Evolutionary conservation across 2,329 filamentous ascomycete species (phyloP).

Genomic region (Aspergillus brasiliensis): DNA sequence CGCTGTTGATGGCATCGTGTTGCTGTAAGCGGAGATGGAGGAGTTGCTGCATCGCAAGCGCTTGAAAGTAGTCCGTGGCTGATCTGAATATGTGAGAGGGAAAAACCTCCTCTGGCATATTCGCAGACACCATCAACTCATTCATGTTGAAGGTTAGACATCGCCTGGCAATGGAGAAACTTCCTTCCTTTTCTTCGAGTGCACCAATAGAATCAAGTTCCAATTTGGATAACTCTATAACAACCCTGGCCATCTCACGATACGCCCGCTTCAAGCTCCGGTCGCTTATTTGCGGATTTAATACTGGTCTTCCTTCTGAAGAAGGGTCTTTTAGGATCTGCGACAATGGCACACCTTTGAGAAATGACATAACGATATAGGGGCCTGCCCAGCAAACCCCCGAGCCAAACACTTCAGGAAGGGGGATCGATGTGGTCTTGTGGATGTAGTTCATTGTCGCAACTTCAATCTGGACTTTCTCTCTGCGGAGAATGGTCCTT

Average conservation of each 20-base stretch:
- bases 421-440: background rate
- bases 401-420: constrained; percentile 6
- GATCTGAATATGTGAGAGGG: background rate
- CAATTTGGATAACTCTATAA: background rate
- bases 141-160: background rate
- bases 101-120: background rate
- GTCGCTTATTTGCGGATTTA: background rate
- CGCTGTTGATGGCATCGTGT: background rate
- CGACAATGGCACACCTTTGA: background rate
- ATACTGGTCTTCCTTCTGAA: background rate
- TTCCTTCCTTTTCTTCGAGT: background rate
- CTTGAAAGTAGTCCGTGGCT: background rate
- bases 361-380: constrained; percentile 1
- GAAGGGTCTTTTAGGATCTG: background rate
- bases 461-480: background rate
- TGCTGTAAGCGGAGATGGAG: background rate
- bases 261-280: background rate
- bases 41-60: background rate
- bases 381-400: constrained; percentile 9
- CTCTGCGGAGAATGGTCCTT: background rate
- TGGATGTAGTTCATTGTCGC: constrained; percentile 2
- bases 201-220: background rate
- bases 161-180: background rate
- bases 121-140: background rate
- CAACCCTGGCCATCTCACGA: background rate